Evolutionary conservation across 441 rosid species (phyloP).

Genomic region (Hypseocharis bilobata): DNA sequence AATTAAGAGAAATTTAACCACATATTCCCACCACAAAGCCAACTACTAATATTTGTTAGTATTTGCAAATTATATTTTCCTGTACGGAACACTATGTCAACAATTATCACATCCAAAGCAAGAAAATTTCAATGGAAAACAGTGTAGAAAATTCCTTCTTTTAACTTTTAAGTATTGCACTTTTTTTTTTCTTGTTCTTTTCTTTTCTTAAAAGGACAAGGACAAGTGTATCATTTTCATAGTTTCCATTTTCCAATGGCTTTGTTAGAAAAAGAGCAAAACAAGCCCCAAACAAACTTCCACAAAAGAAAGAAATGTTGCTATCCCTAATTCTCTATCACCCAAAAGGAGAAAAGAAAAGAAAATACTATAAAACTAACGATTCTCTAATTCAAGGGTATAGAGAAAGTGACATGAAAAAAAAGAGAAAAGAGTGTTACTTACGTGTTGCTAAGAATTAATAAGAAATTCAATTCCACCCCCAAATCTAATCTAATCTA

Average conservation of each 20-base stretch:
- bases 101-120: too few relatives aligned
- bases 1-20: too few relatives aligned
- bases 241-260: slow-evolving; percentile 4
- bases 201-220: too few relatives aligned
- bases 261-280: neutral
- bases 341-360: slow-evolving; percentile 6
- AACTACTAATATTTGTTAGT: too few relatives aligned
- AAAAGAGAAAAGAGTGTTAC: neutral
- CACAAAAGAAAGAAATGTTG: neutral
- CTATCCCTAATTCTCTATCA: too few relatives aligned
- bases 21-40: too few relatives aligned
- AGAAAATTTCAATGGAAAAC: too few relatives aligned
- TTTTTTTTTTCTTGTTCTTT: too few relatives aligned
- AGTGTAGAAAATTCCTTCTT: neutral
- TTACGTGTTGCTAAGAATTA: slow-evolving; percentile 26
- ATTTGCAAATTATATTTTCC: too few relatives aligned
- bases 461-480: too few relatives aligned
- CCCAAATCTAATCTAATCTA: neutral
- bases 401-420: slow-evolving; percentile 8
- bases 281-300: neutral
- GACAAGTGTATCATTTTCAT: slow-evolving; percentile 11
- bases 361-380: neutral
- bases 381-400: neutral
- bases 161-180: too few relatives aligned
- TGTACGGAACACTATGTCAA: too few relatives aligned